A percentile compares a stretch with the other conserved stretches of the same genome.
phyloP scores from a whole-genome alignment of 306 rosid genomes.

The Urtica urens region DNA sequence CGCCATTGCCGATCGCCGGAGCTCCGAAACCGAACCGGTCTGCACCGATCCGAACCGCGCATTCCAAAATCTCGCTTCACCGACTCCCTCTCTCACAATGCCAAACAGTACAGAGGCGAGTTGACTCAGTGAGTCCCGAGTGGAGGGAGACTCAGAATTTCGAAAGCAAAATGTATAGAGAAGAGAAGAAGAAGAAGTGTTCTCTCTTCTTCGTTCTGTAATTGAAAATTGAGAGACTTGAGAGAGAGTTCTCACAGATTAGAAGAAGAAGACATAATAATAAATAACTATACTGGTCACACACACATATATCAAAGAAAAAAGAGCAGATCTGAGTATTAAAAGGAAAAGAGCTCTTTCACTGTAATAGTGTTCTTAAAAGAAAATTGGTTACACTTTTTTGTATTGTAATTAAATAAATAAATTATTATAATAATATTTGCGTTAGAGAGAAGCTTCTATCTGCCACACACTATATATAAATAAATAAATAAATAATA shows the following conservation, averaged over 20 bases:
- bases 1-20: no score
- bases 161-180: no score
- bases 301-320: no score
- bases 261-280: constrained; percentile 7
- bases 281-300: no score
- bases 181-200: constrained; percentile 8
- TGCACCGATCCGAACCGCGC: constrained; percentile 1
- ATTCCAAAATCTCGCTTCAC: constrained; percentile 13
- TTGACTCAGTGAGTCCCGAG: constrained; percentile 10
- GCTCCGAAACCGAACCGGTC: constrained; percentile 7
- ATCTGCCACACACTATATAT: neutral
- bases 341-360: constrained; percentile 6
- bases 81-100: neutral
- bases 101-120: constrained; percentile 1
- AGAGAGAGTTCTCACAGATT: neutral
- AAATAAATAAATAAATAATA: neutral
- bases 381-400: constrained; percentile 30
- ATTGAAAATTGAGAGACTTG: constrained; percentile 15
- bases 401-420: constrained; percentile 6
- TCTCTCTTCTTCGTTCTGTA: neutral
- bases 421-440: neutral
- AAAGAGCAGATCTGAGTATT: constrained; percentile 23
- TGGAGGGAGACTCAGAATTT: neutral
- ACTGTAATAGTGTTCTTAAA: constrained; percentile 15
- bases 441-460: constrained; percentile 41